Evolutionary conservation across 768 basidiomycete species (phyloP), one percentile per base, ranked within the genome.

Genomic region (Antrodiella citrinella): DNA sequence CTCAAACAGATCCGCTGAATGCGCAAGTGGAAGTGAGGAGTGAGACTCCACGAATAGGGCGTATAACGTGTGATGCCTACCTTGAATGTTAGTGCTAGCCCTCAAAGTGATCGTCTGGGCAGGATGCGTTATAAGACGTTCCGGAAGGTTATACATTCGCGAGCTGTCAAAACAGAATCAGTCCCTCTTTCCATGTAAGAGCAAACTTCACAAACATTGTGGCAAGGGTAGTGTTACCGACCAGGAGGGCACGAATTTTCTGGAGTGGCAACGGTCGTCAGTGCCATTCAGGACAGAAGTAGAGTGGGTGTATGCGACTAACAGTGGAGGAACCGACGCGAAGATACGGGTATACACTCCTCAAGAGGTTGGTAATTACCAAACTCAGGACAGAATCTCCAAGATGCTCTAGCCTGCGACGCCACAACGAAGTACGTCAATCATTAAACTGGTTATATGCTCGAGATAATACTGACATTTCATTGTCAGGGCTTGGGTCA

Each of bases 1-100:
- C 76, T 91, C 88, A 57, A 91, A 84, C 20, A 88, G 72, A 58
- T 91, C 85, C 45, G 88, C 88, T 89, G 58, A n/a, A n/a, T n/a
- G n/a, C n/a, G 21, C 54, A 47, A 45, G 22, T 49, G n/a, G 19
- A 52, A 26, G 47, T 44, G 10, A 4, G 7, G 30, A 18, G 51
- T 50, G 18, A 38, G 56, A 45, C 51, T 44, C 53, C 45, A 48
- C 43, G n/a, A 41, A 25, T 35, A 49, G 40, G 55, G 35, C 18
- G 10, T 10, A 38, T 10, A 38, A 38, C 35, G 35, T 38, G 35
- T 38, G 10, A 13, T 4, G 57, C 71, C 39, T 55, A 83, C 87
- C 87, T 77, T 86, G 87, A 55, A 91, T 73, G 58, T 86, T 75
- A 18, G 67, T 63, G 1, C 88, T 90, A 3, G 81, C 82, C 35